These are phyloP conservation scores for Chimonanthus praecox DNA, from an alignment of 164 flowering plant species.

Conservation along the genomic window DNA sequence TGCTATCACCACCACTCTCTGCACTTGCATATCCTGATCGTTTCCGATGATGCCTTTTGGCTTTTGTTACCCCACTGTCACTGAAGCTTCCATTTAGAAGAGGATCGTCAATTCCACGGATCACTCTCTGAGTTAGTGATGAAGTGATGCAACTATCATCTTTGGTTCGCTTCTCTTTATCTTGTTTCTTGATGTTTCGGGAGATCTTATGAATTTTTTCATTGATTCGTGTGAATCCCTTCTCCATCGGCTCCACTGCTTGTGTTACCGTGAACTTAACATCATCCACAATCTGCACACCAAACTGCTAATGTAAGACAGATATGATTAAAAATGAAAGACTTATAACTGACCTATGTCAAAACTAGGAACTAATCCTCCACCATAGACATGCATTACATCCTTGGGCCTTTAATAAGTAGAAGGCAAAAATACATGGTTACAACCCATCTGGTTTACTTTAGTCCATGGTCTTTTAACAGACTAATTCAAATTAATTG, in stretches of 20 bases:
- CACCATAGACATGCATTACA: not conserved
- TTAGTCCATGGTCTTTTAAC: no score
- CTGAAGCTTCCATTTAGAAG: slow-evolving; percentile 79
- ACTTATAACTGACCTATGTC: not conserved
- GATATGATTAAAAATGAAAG: not conserved
- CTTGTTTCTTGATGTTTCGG: slow-evolving; percentile 69
- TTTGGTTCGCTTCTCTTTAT: slow-evolving; percentile 61
- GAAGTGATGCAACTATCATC: slow-evolving; percentile 66
- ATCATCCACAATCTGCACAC: slow-evolving; percentile 79
- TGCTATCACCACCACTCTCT: slow-evolving; percentile 92
- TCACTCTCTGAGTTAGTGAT: slow-evolving; percentile 45
- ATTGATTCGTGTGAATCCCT: slow-evolving; percentile 74
- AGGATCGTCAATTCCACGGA: slow-evolving; percentile 96
- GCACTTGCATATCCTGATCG: slow-evolving; percentile 77
- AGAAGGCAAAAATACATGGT: not conserved
- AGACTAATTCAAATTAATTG: no score
- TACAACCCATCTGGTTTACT: no score
- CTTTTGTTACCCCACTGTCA: slow-evolving; percentile 61
- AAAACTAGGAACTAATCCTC: not conserved
- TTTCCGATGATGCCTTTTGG: slow-evolving; percentile 53
- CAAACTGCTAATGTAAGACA: not conserved
- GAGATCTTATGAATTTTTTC: slow-evolving; percentile 80
- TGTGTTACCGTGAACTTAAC: slow-evolving; percentile 85
- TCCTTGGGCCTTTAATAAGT: not conserved
- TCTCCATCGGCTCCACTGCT: slow-evolving; percentile 91